Evolutionary conservation across 2,329 filamentous ascomycete species (phyloP), one percentile per base, ranked within the genome.

Genomic region (Cladosporium sp.): DNA sequence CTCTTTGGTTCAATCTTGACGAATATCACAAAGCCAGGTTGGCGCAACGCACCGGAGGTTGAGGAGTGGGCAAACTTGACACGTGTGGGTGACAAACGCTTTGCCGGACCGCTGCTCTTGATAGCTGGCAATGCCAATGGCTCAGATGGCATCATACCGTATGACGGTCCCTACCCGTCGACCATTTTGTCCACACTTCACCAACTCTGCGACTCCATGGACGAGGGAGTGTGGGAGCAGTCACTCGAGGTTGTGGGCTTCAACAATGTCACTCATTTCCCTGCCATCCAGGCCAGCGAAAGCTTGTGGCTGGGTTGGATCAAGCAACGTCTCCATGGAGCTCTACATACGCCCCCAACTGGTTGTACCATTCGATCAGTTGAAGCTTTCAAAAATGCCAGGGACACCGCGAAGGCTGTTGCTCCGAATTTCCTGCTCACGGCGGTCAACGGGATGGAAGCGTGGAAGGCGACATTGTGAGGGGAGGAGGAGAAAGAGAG

Each of bases 101-200:
- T 74, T 48, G 59, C 60, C 2, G 73, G 71, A 0, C 74, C 73
- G 4, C 51, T 77, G 60, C 63, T 76, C 0, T 69, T 77, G 6
- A 19, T 76, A 1, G 71, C 74, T 48, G 74, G 74, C 51, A 32
- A 32, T 9, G 28, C 28, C 8, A 32, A 32, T 10, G 63, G 59
- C 28, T 58, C 44, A 6, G 68, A 70, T 51, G 25, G 10, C 3
- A 25, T 45, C 15, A 25, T 45, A 1, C 22, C 42, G 17, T 25
- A 24, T 15, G 42, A 45, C 1, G 28, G 28, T 9, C n/a, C n/a
- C n/a, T 32, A 32, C 12, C 28, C 28, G 8, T 32, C 28, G 28
- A 15, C 42, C 3, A 22, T 45, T 6, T n/a, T 24, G 22, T 17
- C 15, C 17, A 25, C 42, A 4, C 17, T 22, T 12, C 15, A 22